phyloP scores from a whole-genome alignment of 345 rosid species.

The Brassica juncea region DNA sequence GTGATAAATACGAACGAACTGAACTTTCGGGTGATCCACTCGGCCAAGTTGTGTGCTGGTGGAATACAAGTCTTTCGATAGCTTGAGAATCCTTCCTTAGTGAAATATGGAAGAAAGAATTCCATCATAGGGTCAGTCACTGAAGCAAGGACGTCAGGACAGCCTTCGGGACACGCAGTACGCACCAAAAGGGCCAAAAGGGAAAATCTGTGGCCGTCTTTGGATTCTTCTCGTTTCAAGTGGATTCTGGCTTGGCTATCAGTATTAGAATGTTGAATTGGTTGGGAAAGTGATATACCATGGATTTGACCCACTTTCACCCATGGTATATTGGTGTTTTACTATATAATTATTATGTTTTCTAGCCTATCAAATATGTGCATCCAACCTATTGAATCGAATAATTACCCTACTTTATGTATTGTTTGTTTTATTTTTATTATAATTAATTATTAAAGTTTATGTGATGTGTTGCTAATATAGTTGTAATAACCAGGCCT shows the following conservation, averaged over 20 bases:
- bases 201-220: background rate
- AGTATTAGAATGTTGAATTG: background rate
- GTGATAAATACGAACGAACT: no score
- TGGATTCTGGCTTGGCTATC: background rate
- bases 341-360: no score
- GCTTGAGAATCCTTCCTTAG: no score
- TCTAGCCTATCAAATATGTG: background rate
- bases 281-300: background rate
- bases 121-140: no score
- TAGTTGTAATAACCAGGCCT: constrained; percentile 1
- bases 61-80: no score
- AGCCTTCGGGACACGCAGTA: background rate
- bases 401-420: background rate
- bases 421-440: background rate
- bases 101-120: no score
- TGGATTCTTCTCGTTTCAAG: background rate
- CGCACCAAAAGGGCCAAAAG: background rate
- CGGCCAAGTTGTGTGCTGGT: no score
- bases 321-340: no score
- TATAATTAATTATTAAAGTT: background rate
- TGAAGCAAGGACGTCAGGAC: no score
- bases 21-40: no score
- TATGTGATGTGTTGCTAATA: background rate
- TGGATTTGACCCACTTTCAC: no score
- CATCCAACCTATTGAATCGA: background rate